Percentiles rank a stretch among this genome's conserved stretches.
Conservation (phyloP, 441 rosid species). For the Brassica balearica region DNA sequence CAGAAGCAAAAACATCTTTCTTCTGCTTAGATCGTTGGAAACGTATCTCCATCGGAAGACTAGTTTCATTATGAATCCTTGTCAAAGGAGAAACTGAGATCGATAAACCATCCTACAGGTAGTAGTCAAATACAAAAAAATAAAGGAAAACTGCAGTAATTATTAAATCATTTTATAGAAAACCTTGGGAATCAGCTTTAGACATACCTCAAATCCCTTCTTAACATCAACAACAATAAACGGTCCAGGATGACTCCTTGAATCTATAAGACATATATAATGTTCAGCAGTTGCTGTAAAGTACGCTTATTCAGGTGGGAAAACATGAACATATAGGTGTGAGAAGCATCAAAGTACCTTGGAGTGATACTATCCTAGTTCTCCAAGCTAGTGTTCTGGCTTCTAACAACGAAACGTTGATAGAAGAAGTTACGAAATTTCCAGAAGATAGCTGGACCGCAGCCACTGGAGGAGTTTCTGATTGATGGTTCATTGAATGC, state of each 20-base stretch:
- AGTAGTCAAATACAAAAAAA: conserved; percentile 24
- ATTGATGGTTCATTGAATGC: conserved; percentile 55
- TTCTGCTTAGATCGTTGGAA: conserved; percentile 75
- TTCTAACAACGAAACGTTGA: conserved; percentile 65
- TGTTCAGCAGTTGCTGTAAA: conserved; percentile 15
- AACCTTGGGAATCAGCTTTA: conserved; percentile 32
- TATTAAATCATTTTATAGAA: conserved; percentile 28
- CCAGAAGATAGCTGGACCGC: conserved; percentile 78
- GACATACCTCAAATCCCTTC: conserved; percentile 74
- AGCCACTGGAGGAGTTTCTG: conserved; percentile 61
- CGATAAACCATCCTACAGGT: conserved; percentile 82
- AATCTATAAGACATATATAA: conserved; percentile 59
- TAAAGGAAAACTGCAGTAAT: conserved; percentile 24
- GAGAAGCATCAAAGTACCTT: conserved; percentile 60
- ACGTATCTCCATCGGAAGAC: conserved; percentile 78
- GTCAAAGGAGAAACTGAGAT: conserved; percentile 86
- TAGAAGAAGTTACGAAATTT: conserved; percentile 66
- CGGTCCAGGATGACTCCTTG: conserved; percentile 93
- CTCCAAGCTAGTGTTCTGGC: conserved; percentile 81
- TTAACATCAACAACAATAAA: conserved; percentile 78
- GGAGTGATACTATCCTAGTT: conserved; percentile 77
- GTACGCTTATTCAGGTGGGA: conserved; percentile 25
- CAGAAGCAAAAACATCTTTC: conserved; percentile 64
- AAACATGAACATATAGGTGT: conserved; percentile 28
- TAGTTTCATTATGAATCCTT: conserved; percentile 88